Evolutionary conservation across 2,329 filamentous ascomycete genomes (phyloP), one percentile per base, ranked within the genome.

Genomic region (Penicillium hordei): DNA sequence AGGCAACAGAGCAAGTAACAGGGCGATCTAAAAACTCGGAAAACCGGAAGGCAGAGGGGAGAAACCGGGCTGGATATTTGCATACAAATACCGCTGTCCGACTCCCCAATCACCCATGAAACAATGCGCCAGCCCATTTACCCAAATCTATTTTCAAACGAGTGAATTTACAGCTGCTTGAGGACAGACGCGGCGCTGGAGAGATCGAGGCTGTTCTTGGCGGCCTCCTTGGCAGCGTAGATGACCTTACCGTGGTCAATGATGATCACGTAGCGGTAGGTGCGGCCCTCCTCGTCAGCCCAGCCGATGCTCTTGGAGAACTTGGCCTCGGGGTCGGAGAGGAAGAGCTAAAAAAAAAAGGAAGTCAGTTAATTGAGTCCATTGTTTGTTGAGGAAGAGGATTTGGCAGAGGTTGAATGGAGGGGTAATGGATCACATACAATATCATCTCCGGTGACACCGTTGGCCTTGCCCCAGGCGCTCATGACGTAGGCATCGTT

Each of bases 401-500:
- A 2, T 36, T n/a, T 12, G n/a, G 31, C 7, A 19, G n/a, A 19
- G 25, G 8, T 42, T 25, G 31, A 8, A 46, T 33, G 6, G 27
- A 46, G 38, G 23, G 33, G 44, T 8, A 19, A 40, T 38, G 19
- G 33, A 13, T 31, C 27, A 76, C 81, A 58, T 75, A 87, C 82
- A 68, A 89, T 85, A 69, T 84, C 83, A 67, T 93, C 88, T 63
- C 87, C 86, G 71, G 84, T 87, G 71, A 93, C 82, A 52, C 83
- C 82, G 78, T 95, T 93, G 71, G 91, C 91, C 84, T 96, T 96
- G 78, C 86, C 89, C 90, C 90, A 94, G 54, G 89, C 91, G 68
- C 86, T 88, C 90, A 93, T 93, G 75, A 96, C 91, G 73, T 83
- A 95, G 63, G 87, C 81, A 78, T 96, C 92, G 78, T 96, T 96